Percentiles rank a stretch among this genome's conserved stretches.
phyloP scores from a whole-genome alignment of 495 filamentous ascomycete genomes.

The Podospora appendiculata region DNA sequence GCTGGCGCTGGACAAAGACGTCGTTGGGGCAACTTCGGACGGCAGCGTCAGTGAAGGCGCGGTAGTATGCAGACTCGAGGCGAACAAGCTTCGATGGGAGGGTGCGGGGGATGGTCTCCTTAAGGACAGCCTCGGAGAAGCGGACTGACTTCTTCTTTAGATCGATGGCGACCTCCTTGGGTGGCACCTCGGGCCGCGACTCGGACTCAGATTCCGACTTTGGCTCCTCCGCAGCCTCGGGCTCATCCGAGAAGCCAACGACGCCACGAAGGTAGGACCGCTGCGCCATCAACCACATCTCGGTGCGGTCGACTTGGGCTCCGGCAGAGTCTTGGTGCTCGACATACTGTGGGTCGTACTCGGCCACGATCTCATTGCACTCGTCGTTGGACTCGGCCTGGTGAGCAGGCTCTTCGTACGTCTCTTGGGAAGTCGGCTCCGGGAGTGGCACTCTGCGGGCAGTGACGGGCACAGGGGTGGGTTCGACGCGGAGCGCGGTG shows the following conservation, averaged over 20 bases:
- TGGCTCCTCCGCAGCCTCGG: conserved; percentile 10
- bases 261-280: conserved; percentile 67
- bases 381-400: conserved; percentile 41
- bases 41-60: conserved; percentile 70
- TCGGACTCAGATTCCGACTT: conserved; percentile 15
- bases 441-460: conserved; percentile 16
- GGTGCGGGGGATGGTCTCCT: conserved; percentile 34
- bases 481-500: conserved; percentile 46
- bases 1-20: conserved; percentile 71
- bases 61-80: conserved; percentile 82
- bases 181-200: conserved; percentile 15
- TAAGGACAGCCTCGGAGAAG: conserved; percentile 55
- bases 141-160: conserved; percentile 64
- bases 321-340: conserved; percentile 57
- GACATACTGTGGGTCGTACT: conserved; percentile 65
- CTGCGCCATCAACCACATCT: conserved; percentile 74
- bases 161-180: conserved; percentile 24
- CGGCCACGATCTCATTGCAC: conserved; percentile 48
- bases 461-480: conserved; percentile 24
- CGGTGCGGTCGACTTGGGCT: conserved; percentile 70
- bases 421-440: conserved; percentile 19
- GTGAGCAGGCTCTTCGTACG: conserved; percentile 20
- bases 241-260: conserved; percentile 39
- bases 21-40: conserved; percentile 55
- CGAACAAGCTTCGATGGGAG: conserved; percentile 39